Base-by-base conservation (phyloP, 148 eudicot genomes). In the Rhododendron molle region DNA sequence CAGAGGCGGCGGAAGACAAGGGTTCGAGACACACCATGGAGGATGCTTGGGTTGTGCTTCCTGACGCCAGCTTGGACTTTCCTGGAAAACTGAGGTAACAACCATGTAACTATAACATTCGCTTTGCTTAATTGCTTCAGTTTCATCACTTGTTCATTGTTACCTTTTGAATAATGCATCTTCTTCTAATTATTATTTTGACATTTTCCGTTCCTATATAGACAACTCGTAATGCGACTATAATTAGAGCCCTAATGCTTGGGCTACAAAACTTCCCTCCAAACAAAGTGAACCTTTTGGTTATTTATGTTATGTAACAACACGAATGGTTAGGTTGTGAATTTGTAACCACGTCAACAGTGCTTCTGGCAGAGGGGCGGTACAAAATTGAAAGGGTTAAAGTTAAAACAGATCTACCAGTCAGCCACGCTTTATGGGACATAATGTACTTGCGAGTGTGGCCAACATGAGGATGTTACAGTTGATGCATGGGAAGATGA, bases 11-110 rank as follows among this genome's bases (percentile, higher is more conserved):
- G 14, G 98, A 94, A 84, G 94, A 94, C 81, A 94, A 92, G 86
- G 98, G 95, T 16, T 87, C 93, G 1, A 88, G 98, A 83, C 94
- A 89, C 71, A 54, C 92, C 3, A 94, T 94, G 98, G 98, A 94
- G 88, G 98, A 94, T 84, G 91, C 93, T 32, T 94, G 90, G 88
- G 93, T 94, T 58, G 85, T 94, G 13, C 93, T 94, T 73, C 88
- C 89, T n/a, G 86, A 89, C 80, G 91, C 92, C 40, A 71, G 83
- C 69, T 78, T 78, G 21, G 89, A 90, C 36, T 89, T 87, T 54
- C 86, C 93, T 32, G 89, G 88, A 56, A 92, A 83, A 47, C 84
- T 93, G 87, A 94, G 97, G 97, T 93, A 20, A 62, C 32, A 26
- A 67, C 32, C 30, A 71, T 30, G 76, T 71, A 71, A 32, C 2